Percentiles rank a stretch among this genome's conserved stretches.
Evolutionary conservation across 1,284 basidiomycete genomes (phyloP).

Genomic region (Marasmius oreades): DNA sequence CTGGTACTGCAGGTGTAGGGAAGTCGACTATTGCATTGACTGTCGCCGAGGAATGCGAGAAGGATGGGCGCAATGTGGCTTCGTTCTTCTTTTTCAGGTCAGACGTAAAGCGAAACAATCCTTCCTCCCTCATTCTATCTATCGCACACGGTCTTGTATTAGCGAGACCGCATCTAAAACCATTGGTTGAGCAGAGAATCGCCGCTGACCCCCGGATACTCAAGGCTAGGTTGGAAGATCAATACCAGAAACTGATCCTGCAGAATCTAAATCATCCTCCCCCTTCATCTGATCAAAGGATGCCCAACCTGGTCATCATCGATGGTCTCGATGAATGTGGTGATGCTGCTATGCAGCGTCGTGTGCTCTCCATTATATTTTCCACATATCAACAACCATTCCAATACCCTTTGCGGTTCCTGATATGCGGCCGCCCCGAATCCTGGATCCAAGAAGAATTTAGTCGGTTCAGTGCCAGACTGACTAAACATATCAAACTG

Average conservation of each 20-base stretch:
- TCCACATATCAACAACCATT: neutral
- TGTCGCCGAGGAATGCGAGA: constrained; percentile 11
- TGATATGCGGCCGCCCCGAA: constrained; percentile 23
- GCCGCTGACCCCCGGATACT: neutral
- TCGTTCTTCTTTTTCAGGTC: constrained; percentile 19
- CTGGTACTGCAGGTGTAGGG: constrained; percentile 16
- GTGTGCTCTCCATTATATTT: neutral
- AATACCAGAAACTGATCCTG: constrained; percentile 2
- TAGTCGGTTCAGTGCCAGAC: neutral
- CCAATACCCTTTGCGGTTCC: constrained; percentile 21
- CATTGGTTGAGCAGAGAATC: neutral
- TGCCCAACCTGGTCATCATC: neutral
- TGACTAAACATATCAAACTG: neutral
- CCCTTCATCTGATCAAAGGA: too few relatives aligned
- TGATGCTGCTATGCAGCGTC: neutral
- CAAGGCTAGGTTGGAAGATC: neutral
- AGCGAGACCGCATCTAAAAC: neutral
- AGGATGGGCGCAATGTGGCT: constrained; percentile 6
- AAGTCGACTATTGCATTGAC: constrained; percentile 20
- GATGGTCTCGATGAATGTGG: constrained; percentile 9
- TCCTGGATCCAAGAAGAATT: constrained; percentile 21
- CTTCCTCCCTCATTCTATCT: neutral
- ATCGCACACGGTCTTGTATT: constrained; percentile 4
- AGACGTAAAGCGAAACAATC: constrained; percentile 1
- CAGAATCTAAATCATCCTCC: too few relatives aligned